Evolutionary conservation across 1,284 basidiomycete species (phyloP), one percentile per base, ranked within the genome.

Genomic region (Sanghuangporus baumii): DNA sequence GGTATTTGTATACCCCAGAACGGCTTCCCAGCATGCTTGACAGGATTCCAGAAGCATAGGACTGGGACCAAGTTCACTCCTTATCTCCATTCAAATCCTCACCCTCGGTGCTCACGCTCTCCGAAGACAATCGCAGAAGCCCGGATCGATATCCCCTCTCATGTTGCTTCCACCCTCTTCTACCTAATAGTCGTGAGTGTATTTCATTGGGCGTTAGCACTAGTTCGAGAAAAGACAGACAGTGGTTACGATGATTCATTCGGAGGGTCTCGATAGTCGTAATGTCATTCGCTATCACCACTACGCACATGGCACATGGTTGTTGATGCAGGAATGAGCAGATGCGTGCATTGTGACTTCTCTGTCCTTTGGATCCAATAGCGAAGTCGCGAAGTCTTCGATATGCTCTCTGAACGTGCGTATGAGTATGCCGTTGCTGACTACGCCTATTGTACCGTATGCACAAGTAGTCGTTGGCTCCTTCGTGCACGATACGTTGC

Each of bases 311-410:
- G 56, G 60, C 18, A 67, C 68, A 54, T 68, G 69, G 64, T 66
- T 58, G 23, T 62, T 75, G n/a, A 69, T 78, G 26, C 70, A 72
- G 62, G 67, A 72, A 50, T 74, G 76, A 5, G 73, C 74, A 62
- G 75, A 78, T 66, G 66, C 75, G 12, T 71, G 75, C 55, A 71
- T 77, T 67, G 76, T 74, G 57, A 50, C 66, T 59, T n/a, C 36
- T n/a, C 16, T 14, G 11, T 37, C 9, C 37, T 54, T 6, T 18
- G 23, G 20, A 36, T 54, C 8, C 55, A 26, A 40, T 34, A 51
- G 0, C 31, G 38, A 20, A 26, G 26, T 31, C 16, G 1, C 31
- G 38, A 20, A 26, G 26, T 31, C 16, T 51, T 23, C 34, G 18
- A 43, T 54, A 47, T 36, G 20, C 48, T 48, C 38, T 40, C 57